Base-by-base conservation (phyloP, 345 rosid genomes). In the Eucalyptus brandiana region DNA sequence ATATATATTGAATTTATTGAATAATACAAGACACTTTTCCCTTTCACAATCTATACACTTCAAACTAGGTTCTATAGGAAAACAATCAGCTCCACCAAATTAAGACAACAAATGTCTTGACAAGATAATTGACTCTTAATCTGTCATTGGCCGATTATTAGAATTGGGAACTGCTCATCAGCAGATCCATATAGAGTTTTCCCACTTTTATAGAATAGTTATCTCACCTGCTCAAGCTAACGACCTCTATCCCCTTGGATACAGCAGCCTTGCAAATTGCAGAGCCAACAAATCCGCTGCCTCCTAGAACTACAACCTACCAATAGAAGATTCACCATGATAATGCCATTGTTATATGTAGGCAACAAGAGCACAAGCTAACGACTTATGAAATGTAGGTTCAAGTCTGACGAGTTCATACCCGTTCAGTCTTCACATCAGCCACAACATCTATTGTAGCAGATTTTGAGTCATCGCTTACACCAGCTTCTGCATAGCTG, bases 231-330 rank as follows among this genome's bases (percentile, higher is more conserved):
- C 93, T 97, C 12, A 97, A 92, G 93, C 99, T 97, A n/a, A 93
- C 88, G 88, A 95, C 97, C 90, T 97, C 99, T 32, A 97, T 93
- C 89, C 98, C 98, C 83, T 94, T 94, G 88, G 95, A 94, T 86
- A 97, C 96, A 83, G 99, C 97, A 89, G 97, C 97, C 94, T 96
- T 97, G 91, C 99, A 97, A 53, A 97, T 94, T 87, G 99, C 96
- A 89, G 99, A 96, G 85, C 99, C 99, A 91, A 97, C 99, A 88
- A 95, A 97, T 87, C 99, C 98, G 81, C 87, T 97, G 91, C 99
- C 98, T 90, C 99, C 99, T 49, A 97, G 88, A 87, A 97, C 99
- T 23, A 97, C 98, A 93, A 97, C 93, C 99, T 96, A 96, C 88
- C 67, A 81, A 88, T 87, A 86, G 90, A 87, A 89, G 86, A 65